Evolutionary conservation across 495 filamentous ascomycete species (phyloP), one percentile per base, ranked within the genome.

Genomic region (Amphirosellinia nigrospora): DNA sequence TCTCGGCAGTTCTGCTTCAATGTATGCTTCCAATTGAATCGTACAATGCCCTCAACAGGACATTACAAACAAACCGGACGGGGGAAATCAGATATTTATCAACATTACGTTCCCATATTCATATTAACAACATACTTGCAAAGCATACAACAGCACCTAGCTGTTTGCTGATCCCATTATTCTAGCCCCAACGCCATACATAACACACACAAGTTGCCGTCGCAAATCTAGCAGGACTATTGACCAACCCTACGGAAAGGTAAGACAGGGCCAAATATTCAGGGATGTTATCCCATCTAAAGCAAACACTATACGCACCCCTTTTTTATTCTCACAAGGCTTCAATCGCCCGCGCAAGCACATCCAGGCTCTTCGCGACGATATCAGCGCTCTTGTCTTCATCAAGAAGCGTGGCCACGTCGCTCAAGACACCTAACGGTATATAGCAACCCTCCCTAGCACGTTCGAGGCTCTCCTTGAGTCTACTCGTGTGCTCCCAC

Each of bases 401-500:
- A 45, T 87, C 88, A 60, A 99, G 77, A 61, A 94, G 82, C 85
- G 92, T 93, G 15, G 92, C 90, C 69, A 99, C 85, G 86, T 99
- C 96, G 80, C 96, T 98, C 84, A 94, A 87, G 79, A 96, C 81
- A 0, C 96, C 96, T 19, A 99, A 81, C 19, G 94, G 93, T 56
- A 99, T 86, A 79, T 93, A 93, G 26, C 88, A 89, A 26, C 89
- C 91, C 60, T 87, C 87, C 75, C 89, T 91, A 34, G 89, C 91
- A 73, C 88, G 88, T 73, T 98, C 94, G 55, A 97, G 79, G 71
- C 91, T 95, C 83, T 97, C 94, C 79, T 92, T 94, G 60, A 98
- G 82, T 21, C 92, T 84, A 66, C 91, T 93, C 5, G 96, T 98
- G 80, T 98, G 94, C 82, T 99, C 96, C 93, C 96, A 99, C 74